phyloP scores from a whole-genome alignment of 305 asterid genomes.

The Fraxinus sp. region DNA sequence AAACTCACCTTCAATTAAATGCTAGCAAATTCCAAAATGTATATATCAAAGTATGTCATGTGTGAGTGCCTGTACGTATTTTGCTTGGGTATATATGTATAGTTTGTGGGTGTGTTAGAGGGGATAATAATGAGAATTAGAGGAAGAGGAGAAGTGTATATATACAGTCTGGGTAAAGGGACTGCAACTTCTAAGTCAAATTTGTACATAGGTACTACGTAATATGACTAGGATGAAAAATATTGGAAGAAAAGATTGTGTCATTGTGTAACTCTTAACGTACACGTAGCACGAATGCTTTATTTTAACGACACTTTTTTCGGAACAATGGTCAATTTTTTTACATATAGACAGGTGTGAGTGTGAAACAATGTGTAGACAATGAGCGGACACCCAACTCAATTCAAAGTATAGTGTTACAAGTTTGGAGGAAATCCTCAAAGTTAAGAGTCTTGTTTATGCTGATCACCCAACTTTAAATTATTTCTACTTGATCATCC shows the following conservation, averaged over 20 bases:
- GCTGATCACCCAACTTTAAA: background rate
- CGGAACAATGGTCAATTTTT: background rate
- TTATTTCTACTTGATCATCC: background rate
- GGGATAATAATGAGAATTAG: background rate
- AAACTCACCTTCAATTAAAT: slow-evolving; percentile 36
- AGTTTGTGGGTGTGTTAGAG: background rate
- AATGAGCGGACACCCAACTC: background rate
- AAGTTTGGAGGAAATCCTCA: slow-evolving; percentile 12
- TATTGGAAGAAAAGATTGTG: background rate
- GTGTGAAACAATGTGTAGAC: background rate
- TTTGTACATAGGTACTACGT: background rate
- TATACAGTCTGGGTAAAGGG: slow-evolving; percentile 38
- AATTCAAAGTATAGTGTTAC: background rate
- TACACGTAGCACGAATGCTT: background rate
- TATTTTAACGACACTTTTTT: background rate
- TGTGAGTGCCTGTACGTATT: background rate
- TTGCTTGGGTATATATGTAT: background rate
- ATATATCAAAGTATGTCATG: background rate
- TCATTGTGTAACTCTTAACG: too few relatives aligned
- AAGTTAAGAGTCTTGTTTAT: background rate
- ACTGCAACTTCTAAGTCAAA: background rate
- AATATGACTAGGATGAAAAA: background rate
- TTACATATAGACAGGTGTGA: background rate
- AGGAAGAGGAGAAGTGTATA: background rate
- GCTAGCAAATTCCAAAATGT: slow-evolving; percentile 11